Percentiles rank a stretch among this genome's conserved stretches.
phyloP scores from a whole-genome alignment of 306 rosid species.

The Prunus mongolica region DNA sequence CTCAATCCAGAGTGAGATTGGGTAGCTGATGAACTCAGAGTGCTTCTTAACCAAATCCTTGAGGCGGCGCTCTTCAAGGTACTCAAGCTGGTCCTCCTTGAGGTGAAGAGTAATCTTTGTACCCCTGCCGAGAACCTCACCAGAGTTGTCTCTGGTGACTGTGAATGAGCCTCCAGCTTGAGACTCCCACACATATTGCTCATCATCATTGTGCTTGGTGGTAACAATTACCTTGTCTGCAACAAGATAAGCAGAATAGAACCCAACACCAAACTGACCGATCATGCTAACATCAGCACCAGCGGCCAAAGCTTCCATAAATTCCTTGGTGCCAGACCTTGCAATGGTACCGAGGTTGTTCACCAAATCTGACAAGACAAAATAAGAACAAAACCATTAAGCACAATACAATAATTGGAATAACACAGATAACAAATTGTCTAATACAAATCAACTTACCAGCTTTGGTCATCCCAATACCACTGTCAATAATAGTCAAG shows the following conservation, averaged over 20 bases:
- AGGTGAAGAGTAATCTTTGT: slow-evolving; percentile 69
- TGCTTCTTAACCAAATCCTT: slow-evolving; percentile 94
- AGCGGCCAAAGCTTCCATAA: slow-evolving; percentile 97
- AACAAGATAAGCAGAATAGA: slow-evolving; percentile 89
- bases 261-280: slow-evolving; percentile 97
- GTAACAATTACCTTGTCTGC: slow-evolving; percentile 89
- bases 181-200: slow-evolving; percentile 94
- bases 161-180: slow-evolving; percentile 97
- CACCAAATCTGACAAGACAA: slow-evolving; percentile 65
- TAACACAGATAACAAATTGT: not conserved
- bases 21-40: slow-evolving; percentile 95
- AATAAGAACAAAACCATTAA: not conserved
- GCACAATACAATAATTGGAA: not conserved
- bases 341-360: slow-evolving; percentile 97
- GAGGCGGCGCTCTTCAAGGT: slow-evolving; percentile 82
- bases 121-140: slow-evolving; percentile 85
- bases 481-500: slow-evolving; percentile 80
- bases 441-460: slow-evolving; percentile 34
- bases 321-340: slow-evolving; percentile 95
- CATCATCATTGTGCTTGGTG: slow-evolving; percentile 90
- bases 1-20: slow-evolving; percentile 90
- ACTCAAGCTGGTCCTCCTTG: slow-evolving; percentile 96
- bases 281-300: slow-evolving; percentile 99
- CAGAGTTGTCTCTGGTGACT: slow-evolving; percentile 74
- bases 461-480: slow-evolving; percentile 96